Evolutionary conservation across 805 yeast genomes (phyloP).

Genomic region (Maudiozyma saulgeensis): DNA sequence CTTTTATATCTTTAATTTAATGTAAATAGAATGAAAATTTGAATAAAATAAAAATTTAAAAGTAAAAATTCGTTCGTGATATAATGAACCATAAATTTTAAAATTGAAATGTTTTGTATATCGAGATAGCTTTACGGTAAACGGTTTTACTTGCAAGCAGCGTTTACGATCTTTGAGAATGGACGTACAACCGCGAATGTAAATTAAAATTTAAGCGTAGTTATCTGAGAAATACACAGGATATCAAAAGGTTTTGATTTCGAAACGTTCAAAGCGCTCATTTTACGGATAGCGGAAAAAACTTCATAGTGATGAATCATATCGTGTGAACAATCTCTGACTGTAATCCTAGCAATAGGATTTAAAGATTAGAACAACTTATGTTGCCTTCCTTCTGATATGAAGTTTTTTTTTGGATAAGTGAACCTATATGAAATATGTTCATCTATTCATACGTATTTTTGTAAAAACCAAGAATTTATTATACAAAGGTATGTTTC

Average conservation of each 20-base stretch:
- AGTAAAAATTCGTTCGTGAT: background rate
- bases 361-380: slow-evolving; percentile 29
- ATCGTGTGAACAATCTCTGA: slow-evolving; percentile 35
- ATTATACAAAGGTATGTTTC: background rate
- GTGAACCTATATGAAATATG: background rate
- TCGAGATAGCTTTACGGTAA: background rate
- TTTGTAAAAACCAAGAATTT: background rate
- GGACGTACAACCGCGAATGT: background rate
- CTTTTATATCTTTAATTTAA: too few species aligned
- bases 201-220: background rate
- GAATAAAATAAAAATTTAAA: too few species aligned
- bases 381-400: slow-evolving; percentile 36
- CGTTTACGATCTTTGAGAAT: background rate
- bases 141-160: background rate
- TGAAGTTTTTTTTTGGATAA: background rate
- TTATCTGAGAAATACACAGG: background rate
- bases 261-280: slow-evolving; percentile 4
- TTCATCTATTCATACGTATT: background rate
- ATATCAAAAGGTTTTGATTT: slow-evolving; percentile 7
- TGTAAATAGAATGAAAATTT: too few species aligned
- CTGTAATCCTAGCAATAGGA: slow-evolving; percentile 14
- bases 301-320: slow-evolving; percentile 27
- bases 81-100: background rate
- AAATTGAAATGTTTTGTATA: background rate
- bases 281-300: background rate